Evolutionary conservation across 116 monocot genomes (phyloP), one percentile per base, ranked within the genome.

Genomic region (Posidonia oceanica): DNA sequence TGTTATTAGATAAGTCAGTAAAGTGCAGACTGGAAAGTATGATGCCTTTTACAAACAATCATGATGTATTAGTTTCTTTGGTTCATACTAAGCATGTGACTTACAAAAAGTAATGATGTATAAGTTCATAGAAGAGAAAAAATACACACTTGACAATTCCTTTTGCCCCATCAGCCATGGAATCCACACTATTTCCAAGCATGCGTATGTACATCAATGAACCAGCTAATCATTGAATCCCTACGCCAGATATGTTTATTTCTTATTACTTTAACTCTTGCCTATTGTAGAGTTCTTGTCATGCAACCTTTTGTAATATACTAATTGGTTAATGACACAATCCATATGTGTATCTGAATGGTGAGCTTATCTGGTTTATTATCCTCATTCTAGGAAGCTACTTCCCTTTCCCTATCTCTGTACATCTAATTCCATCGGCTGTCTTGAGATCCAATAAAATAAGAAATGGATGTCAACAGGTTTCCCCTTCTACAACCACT

Each of bases 201-300:
- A 98, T 98, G 5, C 87, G 85, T 71, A 98, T 81, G 73, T 97
- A 98, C n/a, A 76, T 48, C 59, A 98, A 72, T n/a, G 97, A 98
- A 76, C 97, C 97, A 79, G 85, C n/a, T 16, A 89, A 76, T 37
- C 97, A 29, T 29, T 29, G 29, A 29, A 29, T 0, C 29, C 29
- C 8, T 48, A 48, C 48, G 8, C 12, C 1, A 12, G 48, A 48
- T 7, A 10, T 48, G 2, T 5, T 10, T 48, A 48, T 12, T 48
- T 48, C 2, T 48, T 48, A 1, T 48, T 48, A 7, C 12, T 48
- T 10, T 48, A 48, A 48, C 48, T 10, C 12, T 48, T 48, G 3
- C 48, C 48, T 48, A 48, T 48, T 48, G 11, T 10, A 48, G 11
- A 10, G 48, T 48, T 48, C 48, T 48, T 10, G 7, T 48, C 48